Evolutionary conservation across 129 eudicot genomes (phyloP).

Genomic region (Heracleum sosnowskyi): DNA sequence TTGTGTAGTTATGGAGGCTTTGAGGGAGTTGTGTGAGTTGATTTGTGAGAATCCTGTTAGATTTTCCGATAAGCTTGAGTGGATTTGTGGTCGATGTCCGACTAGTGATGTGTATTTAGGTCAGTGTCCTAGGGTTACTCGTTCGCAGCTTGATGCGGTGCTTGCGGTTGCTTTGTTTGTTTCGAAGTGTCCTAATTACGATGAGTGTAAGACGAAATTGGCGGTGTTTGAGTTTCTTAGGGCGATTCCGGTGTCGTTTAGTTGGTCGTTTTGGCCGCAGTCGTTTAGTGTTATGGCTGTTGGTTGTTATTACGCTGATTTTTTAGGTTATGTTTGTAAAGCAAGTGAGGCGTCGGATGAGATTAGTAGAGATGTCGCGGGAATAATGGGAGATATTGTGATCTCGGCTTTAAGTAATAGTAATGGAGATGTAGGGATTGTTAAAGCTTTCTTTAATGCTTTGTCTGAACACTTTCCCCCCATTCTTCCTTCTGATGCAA

Average conservation of each 20-base stretch:
- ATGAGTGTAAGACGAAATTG: constrained; percentile 10
- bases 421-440: constrained; percentile 33
- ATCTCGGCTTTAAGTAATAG: constrained; percentile 31
- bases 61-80: constrained; percentile 56
- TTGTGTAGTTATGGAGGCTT: constrained; percentile 51
- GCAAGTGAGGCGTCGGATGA: constrained; percentile 43
- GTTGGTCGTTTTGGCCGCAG: constrained; percentile 73
- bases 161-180: constrained; percentile 61
- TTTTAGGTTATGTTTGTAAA: constrained; percentile 40
- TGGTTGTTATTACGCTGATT: constrained; percentile 45
- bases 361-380: constrained; percentile 51
- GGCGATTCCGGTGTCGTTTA: constrained; percentile 49
- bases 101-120: constrained; percentile 30
- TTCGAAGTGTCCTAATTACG: constrained; percentile 48
- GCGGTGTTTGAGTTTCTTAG: constrained; percentile 44
- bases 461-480: constrained; percentile 53
- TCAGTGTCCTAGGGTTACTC: constrained; percentile 62
- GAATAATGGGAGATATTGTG: constrained; percentile 54
- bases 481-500: constrained; percentile 42
- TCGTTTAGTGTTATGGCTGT: constrained; percentile 42
- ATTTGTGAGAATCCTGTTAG: constrained; percentile 58
- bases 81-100: constrained; percentile 88
- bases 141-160: constrained; percentile 78
- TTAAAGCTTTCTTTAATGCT: constrained; percentile 56
- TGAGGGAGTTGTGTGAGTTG: constrained; percentile 81